Base-by-base conservation (phyloP, 1,139 yeast species). In the Dujonia santamariae region DNA sequence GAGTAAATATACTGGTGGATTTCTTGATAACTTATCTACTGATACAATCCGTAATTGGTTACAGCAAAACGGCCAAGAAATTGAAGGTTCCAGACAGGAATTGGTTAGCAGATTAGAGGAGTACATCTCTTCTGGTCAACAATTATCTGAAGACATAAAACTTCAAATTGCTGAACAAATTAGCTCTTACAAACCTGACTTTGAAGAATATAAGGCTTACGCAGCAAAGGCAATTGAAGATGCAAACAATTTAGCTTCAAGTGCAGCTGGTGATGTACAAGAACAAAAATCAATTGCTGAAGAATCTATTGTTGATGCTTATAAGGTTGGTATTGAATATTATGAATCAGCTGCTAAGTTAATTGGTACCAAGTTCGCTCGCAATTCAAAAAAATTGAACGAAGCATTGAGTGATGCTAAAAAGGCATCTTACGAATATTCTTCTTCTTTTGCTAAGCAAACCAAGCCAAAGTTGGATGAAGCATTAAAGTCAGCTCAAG, bases 261-360 rank as follows among this genome's bases (percentile, higher is more conserved):
- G n/a, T n/a, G n/a, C n/a, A n/a, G n/a, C n/a, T n/a, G n/a, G n/a
- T n/a, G n/a, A n/a, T n/a, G n/a, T n/a, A n/a, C n/a, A n/a, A n/a
- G n/a, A n/a, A n/a, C n/a, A n/a, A 17, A 28, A 19, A 34, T 30
- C 26, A 19, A 30, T 50, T 18, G 51, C 56, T 21, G 59, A 56
- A 14, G 51, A 54, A 34, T 44, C 51, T 36, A 44, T 53, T 23
- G 35, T 38, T 30, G 32, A 45, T 3, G 48, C 54, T 6, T 54
- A 47, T 33, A 30, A 54, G 26, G 51, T 60, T 28, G 61, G 56
- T 12, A 54, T 52, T 47, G 60, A 67, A 42, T 72, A 77, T 47
- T 72, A 69, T 36, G 62, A 70, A 23, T 51, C 54, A 36, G 67
- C 71, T 6, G 48, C 59, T 28, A 58, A 54, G 15, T 47, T 55